Conservation (phyloP, 129 eudicot species). For the Flaveria linearis region DNA sequence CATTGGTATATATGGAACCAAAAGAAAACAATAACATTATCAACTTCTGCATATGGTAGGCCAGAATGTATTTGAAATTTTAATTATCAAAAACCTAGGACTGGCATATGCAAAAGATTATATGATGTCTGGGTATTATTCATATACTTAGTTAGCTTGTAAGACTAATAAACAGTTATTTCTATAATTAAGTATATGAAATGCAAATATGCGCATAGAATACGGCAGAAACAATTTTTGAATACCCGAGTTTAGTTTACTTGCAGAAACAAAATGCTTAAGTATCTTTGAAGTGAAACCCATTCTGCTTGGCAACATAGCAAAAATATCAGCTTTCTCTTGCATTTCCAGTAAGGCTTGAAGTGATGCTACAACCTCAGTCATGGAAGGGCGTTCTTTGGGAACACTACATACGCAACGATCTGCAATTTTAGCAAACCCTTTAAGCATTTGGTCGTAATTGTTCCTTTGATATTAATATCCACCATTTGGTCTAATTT, state of each 20-base stretch:
- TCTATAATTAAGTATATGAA: neutral
- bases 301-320: neutral
- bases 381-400: slow-evolving; percentile 31
- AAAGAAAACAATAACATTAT: too few species aligned
- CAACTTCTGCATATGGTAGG: too few species aligned
- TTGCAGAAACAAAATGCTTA: neutral
- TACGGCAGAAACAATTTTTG: neutral
- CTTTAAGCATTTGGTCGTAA: slow-evolving; percentile 17
- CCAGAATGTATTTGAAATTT: too few species aligned
- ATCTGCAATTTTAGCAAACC: slow-evolving; percentile 18
- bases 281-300: neutral
- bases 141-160: too few species aligned
- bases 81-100: too few species aligned
- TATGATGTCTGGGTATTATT: too few species aligned
- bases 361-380: slow-evolving; percentile 32
- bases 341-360: slow-evolving; percentile 20
- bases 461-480: neutral
- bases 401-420: slow-evolving; percentile 15
- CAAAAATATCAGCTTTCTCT: neutral
- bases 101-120: too few species aligned
- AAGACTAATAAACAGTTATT: too few species aligned
- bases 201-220: neutral
- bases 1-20: too few species aligned
- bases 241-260: neutral
- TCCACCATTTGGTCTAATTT: slow-evolving; percentile 30